Evolutionary conservation across 2,329 filamentous ascomycete genomes (phyloP), one percentile per base, ranked within the genome.

Genomic region (Hymenoscyphus repandus): DNA sequence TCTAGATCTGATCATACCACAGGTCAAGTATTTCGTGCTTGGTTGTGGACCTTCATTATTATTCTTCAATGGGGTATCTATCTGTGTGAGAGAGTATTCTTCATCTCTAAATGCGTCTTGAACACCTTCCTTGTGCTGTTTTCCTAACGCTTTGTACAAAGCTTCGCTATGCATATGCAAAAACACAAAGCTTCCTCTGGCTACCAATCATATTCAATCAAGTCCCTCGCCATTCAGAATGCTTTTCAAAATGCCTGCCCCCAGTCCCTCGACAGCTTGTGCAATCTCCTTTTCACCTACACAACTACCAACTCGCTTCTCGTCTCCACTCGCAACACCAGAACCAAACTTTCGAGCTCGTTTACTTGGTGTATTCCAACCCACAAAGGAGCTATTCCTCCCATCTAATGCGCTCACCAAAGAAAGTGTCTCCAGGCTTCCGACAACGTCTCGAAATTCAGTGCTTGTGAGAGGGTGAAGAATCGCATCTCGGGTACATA

Each of bases 371-470:
- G 87, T 90, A 55, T 83, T 81, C 31, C 80, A 65, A 62, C 73
- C 71, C 39, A 79, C 66, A 64, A 87, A 84, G 57, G 78, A 88
- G 41, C 81, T 87, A 45, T 74, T 85, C 73, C 79, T 89, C 61
- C 73, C 88, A 72, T 78, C 89, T 65, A 72, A 88, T 63, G 70
- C 85, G 69, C 67, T 85, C 5, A 96, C 77, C 18, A 97, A 73
- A 1, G 89, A 91, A 42, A 96, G 72, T 0, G 91, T 93, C 72
- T 99, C 93, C 47, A 99, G 71, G 60, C 89, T 95, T 33, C 86
- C 84, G 17, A 96, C 77, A 5, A 99, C 91, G 69, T 99, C 93
- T 51, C 90, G 83, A 69, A 99, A 99, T 68, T 99, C 93, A 5
- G 90, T 93, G 63, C 82, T 86, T 1, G 90, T 93, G 2, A 99